Conservation (phyloP, 2,329 filamentous ascomycete species). For the Fusarium pseudoanthophilum region DNA sequence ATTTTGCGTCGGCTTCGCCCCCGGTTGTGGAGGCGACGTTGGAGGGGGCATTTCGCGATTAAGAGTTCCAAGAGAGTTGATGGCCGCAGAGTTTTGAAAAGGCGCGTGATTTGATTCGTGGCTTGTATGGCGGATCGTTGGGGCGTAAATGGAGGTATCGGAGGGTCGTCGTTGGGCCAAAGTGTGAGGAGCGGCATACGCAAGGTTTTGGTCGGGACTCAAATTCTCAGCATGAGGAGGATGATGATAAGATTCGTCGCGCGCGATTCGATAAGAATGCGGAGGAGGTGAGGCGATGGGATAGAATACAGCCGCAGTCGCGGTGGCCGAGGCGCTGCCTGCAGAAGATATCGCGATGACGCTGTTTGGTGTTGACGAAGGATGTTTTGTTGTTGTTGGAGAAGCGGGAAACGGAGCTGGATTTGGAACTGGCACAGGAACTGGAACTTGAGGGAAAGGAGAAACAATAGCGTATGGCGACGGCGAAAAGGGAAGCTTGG, state of each 20-base stretch:
- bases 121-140: conserved; percentile 45
- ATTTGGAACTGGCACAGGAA: too few relatives aligned
- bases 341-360: conserved; percentile 23
- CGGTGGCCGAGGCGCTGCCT: conserved; percentile 24
- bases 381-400: conserved; percentile 33
- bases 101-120: conserved; percentile 54
- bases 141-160: conserved; percentile 57
- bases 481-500: conserved; percentile 49
- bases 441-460: conserved; percentile 42
- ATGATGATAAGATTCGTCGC: conserved; percentile 35
- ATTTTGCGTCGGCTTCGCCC: conserved; percentile 44
- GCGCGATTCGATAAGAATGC: conserved; percentile 28
- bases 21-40: conserved; percentile 56
- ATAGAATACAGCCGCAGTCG: conserved; percentile 16
- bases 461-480: conserved; percentile 46
- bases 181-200: conserved; percentile 48
- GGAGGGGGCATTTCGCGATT: conserved; percentile 60
- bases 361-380: conserved; percentile 22
- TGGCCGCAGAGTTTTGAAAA: conserved; percentile 58
- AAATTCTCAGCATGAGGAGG: conserved; percentile 34
- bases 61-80: conserved; percentile 51
- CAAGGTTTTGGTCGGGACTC: conserved; percentile 43
- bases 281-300: conserved; percentile 12
- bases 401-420: conserved; percentile 20
- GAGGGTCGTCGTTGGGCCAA: conserved; percentile 51